These are phyloP conservation scores for Pestalotiopsis sp. DNA, from an alignment of 2,329 filamentous ascomycete species.

Conservation along the genomic window DNA sequence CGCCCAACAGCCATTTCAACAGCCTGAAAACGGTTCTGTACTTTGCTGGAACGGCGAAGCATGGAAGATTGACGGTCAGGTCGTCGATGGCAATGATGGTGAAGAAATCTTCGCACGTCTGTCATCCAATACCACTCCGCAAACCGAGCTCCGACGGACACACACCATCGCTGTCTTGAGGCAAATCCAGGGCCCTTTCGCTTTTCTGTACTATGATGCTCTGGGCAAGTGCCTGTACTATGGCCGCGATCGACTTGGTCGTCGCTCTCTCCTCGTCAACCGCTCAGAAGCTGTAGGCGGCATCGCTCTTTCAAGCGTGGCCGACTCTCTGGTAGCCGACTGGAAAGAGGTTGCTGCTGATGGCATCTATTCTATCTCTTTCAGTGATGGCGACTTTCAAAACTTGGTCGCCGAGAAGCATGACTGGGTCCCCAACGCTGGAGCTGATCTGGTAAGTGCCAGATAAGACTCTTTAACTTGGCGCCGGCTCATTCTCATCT, in stretches of 20 bases:
- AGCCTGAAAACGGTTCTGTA: constrained; percentile 59
- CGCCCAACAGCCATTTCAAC: constrained; percentile 72
- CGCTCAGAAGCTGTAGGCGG: constrained; percentile 39
- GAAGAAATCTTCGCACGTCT: constrained; percentile 63
- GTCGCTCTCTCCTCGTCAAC: constrained; percentile 76
- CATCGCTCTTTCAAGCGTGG: constrained; percentile 72
- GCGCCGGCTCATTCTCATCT: constrained; percentile 43
- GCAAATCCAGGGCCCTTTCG: constrained; percentile 79
- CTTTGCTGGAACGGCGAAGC: constrained; percentile 99
- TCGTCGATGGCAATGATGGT: constrained; percentile 78
- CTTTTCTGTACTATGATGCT: constrained; percentile 82
- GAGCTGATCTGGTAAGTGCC: constrained; percentile 49
- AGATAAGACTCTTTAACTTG: constrained; percentile 19
- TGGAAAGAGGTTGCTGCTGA: constrained; percentile 87
- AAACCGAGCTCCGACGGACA: constrained; percentile 27
- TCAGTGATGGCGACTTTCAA: constrained; percentile 36
- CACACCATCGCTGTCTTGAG: constrained; percentile 57
- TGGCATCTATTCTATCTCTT: constrained; percentile 72
- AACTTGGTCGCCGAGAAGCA: constrained; percentile 24
- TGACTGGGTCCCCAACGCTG: constrained; percentile 36
- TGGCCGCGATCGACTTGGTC: constrained; percentile 83
- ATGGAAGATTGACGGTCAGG: constrained; percentile 69
- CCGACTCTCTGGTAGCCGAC: constrained; percentile 50
- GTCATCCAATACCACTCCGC: constrained; percentile 28
- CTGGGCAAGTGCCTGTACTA: constrained; percentile 69